A percentile compares a stretch with the other conserved stretches of the same genome.
Conservation (phyloP, 2,329 filamentous ascomycete species). For the Blastomyces emzantsi region DNA sequence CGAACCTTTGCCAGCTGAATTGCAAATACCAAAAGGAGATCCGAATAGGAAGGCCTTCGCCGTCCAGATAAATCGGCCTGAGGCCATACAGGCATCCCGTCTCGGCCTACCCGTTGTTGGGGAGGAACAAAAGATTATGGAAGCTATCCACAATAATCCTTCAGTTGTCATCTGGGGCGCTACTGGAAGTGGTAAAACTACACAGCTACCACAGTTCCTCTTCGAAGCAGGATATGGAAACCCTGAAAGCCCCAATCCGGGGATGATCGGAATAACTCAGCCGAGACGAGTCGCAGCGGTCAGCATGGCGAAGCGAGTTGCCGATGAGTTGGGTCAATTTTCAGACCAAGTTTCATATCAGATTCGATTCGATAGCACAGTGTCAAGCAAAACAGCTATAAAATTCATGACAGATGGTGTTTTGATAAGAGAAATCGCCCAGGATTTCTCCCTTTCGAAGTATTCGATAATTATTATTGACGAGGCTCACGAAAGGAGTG, state of each 20-base stretch:
- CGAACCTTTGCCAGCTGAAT: slow-evolving; percentile 33
- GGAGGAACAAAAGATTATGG: slow-evolving; percentile 97
- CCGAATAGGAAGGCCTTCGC: slow-evolving; percentile 63
- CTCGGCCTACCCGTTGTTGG: slow-evolving; percentile 80
- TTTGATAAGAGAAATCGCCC: slow-evolving; percentile 77
- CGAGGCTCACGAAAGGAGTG: slow-evolving; percentile 92
- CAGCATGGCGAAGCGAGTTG: slow-evolving; percentile 91
- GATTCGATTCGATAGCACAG: slow-evolving; percentile 87
- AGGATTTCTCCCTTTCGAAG: slow-evolving; percentile 78
- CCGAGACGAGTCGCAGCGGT: slow-evolving; percentile 90
- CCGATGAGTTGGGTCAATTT: slow-evolving; percentile 69
- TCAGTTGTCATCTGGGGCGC: slow-evolving; percentile 88
- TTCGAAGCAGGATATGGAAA: slow-evolving; percentile 90
- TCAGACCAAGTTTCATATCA: slow-evolving; percentile 79
- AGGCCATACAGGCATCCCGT: slow-evolving; percentile 68
- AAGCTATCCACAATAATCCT: slow-evolving; percentile 86
- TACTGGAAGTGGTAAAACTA: slow-evolving; percentile 96
- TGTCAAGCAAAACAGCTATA: slow-evolving; percentile 70
- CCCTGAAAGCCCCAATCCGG: slow-evolving; percentile 66
- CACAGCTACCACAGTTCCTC: slow-evolving; percentile 91
- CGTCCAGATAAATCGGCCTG: slow-evolving; percentile 59
- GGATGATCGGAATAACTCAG: slow-evolving; percentile 92
- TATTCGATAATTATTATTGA: slow-evolving; percentile 95
- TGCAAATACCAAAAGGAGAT: slow-evolving; percentile 32
- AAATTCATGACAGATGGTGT: slow-evolving; percentile 99